Conservation (phyloP, 257 asterid species). For the Thymus mandschuricus region DNA sequence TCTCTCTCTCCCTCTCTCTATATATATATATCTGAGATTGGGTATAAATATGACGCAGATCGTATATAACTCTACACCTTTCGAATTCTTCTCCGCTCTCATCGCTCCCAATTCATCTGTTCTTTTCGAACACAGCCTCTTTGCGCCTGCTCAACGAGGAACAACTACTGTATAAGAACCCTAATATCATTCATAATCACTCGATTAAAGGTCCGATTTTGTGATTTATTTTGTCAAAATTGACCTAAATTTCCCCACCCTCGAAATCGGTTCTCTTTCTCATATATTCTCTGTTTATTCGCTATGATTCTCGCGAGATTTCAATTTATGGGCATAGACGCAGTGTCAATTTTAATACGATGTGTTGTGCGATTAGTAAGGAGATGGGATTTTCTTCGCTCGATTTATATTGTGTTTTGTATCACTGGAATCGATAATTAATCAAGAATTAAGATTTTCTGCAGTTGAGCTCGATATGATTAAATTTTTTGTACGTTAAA, state of each 20-base stretch:
- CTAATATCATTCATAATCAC: constrained; percentile 39
- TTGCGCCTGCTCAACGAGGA: neutral
- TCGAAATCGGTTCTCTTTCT: neutral
- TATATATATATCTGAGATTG: neutral
- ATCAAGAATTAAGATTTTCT: neutral
- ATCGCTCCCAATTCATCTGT: constrained; percentile 34
- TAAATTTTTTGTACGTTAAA: neutral
- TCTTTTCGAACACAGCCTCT: neutral
- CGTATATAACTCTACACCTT: neutral
- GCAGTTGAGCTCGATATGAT: neutral
- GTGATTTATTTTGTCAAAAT: neutral
- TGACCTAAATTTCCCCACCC: neutral
- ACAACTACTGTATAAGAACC: constrained; percentile 30
- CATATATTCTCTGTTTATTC: neutral
- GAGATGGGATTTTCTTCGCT: neutral
- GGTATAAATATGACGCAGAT: neutral
- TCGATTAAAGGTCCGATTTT: constrained; percentile 37
- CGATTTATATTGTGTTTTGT: neutral
- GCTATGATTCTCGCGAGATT: neutral
- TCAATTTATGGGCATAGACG: neutral
- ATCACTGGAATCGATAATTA: neutral
- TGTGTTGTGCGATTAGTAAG: neutral
- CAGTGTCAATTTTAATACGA: neutral
- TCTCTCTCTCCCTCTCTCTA: neutral
- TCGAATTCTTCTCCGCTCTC: constrained; percentile 35